Base-by-base conservation (phyloP, 2,329 filamentous ascomycete species). In the Sporothrix brasiliensis region DNA sequence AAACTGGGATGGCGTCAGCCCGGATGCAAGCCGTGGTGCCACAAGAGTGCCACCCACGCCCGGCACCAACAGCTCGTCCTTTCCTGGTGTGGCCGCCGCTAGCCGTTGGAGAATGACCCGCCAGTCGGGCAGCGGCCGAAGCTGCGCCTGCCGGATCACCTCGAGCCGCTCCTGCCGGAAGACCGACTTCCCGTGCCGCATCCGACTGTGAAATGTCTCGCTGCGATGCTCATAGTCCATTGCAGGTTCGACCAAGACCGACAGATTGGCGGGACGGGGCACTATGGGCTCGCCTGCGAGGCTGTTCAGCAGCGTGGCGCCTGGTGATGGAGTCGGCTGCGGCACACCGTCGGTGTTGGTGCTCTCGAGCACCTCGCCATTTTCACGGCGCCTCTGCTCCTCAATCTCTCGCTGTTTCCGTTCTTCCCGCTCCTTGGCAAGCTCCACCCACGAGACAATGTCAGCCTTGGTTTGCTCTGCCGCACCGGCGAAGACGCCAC, bases 101-200 rank as follows among this genome's bases (percentile, higher is more conserved):
- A 86, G 77, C 4, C 79, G 72, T 10, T 75, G 72, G 53, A 85
- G 78, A 13, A 80, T 79, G 6, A 76, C 73, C 16, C 77, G 78
- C 83, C 83, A 86, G 71, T 81, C 77, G 1, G 79, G 76, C 49
- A 78, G 74, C 19, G 73, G 75, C 49, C 73, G 75, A 1, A 73
- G 70, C 68, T 78, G 77, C 14, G 75, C 74, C 24, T 75, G 73
- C 70, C 78, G 79, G 27, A 81, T 76, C 21, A 75, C 75, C 53
- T 81, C 78, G 54, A 81, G 76, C 4, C 78, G 78, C 2, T 77
- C 72, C 72, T 84, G 83, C 7, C 78, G 77, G n/a, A 74, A 74
- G 19, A 79, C 73, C n/a, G 74, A 77, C 27, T 73, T 63, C 27
- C 72, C 70, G 50, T 76, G 73, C 56, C 71, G 70, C 44, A 72